These are phyloP conservation scores for Eimeria maxima DNA, from an alignment of 169 alveolate species.

Conservation along the genomic window DNA sequence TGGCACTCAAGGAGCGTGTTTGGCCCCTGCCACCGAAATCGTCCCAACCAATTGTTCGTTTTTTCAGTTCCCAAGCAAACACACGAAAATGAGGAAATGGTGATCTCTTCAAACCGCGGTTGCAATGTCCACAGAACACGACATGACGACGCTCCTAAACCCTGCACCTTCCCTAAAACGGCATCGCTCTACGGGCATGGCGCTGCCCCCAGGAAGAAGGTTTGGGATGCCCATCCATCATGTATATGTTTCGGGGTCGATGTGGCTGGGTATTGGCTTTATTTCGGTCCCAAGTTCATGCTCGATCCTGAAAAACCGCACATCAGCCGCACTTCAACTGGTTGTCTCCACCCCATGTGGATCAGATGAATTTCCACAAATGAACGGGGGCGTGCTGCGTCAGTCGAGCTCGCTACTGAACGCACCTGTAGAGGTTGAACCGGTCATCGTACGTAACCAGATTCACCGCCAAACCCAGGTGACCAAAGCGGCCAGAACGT, in stretches of 20 bases:
- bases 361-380: background rate
- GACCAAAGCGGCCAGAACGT: slow-evolving; percentile 99
- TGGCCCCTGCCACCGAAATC: background rate
- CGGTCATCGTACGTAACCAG: slow-evolving; percentile 97
- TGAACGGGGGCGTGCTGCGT: background rate
- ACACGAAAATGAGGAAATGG: background rate
- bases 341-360: slow-evolving; percentile 8
- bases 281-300: slow-evolving; percentile 99
- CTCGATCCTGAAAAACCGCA: slow-evolving; percentile 93
- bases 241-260: slow-evolving; percentile 95
- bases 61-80: background rate
- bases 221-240: slow-evolving; percentile 55
- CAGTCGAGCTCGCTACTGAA: background rate
- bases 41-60: slow-evolving; percentile 21
- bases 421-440: slow-evolving; percentile 89
- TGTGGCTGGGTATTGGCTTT: slow-evolving; percentile 97
- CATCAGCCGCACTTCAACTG: slow-evolving; percentile 37
- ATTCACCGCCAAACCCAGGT: slow-evolving; percentile 98
- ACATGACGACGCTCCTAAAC: background rate
- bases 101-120: slow-evolving; percentile 47
- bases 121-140: background rate
- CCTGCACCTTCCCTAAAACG: background rate
- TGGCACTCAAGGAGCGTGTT: background rate
- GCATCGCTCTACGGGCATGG: background rate
- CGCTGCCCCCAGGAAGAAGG: background rate